Base-by-base conservation (phyloP, 2,329 filamentous ascomycete species). In the Arachnomyces sp. region DNA sequence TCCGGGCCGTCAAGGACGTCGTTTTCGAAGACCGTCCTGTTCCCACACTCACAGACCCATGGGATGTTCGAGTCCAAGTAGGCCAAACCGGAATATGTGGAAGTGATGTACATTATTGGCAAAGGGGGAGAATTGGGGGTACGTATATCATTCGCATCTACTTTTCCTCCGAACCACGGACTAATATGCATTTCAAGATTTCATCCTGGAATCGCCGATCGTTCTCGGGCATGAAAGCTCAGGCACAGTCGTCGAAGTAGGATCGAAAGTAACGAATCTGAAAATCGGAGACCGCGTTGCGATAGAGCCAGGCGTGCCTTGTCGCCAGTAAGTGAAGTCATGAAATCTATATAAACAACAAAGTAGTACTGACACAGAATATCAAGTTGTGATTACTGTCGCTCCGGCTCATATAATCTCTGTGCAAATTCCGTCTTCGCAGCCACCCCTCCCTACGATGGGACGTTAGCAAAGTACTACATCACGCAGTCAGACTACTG, bases 401-500 rank as follows among this genome's bases (percentile, higher is more conserved):
- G 93, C 49, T 92, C 84, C 11, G 90, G 90, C 43, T 82, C 87
- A 54, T 96, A 96, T 74, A 96, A 96, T 62, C 90, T 89, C 45
- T 96, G 90, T 70, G 84, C 89, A 55, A 74, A 73, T 38, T 87
- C 95, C 49, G 70, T 76, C 40, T 96, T 96, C 71, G 73, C 93
- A 38, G 93, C 86, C 37, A 96, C 92, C 2, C 90, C 92, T 7
- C 90, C 92, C 11, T 80, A 94, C 25, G 76, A 84, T 7, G 92
- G 90, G 28, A 74, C 95, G 48, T 73, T 96, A 53, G 79, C 89
- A 51, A 79, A 89, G 62, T 95, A 95, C 63, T 84, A 95, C 67
- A 94, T 90, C 70, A 90, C 95, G 69, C 89, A 86, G 2, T 88
- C 89, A 13, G 73, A 82, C 36, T 95, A 88, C 88, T 95, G 90